These are phyloP conservation scores for Cyphellophora europaea DNA, from an alignment of 2,329 filamentous ascomycete genomes.

Conservation along the genomic window DNA sequence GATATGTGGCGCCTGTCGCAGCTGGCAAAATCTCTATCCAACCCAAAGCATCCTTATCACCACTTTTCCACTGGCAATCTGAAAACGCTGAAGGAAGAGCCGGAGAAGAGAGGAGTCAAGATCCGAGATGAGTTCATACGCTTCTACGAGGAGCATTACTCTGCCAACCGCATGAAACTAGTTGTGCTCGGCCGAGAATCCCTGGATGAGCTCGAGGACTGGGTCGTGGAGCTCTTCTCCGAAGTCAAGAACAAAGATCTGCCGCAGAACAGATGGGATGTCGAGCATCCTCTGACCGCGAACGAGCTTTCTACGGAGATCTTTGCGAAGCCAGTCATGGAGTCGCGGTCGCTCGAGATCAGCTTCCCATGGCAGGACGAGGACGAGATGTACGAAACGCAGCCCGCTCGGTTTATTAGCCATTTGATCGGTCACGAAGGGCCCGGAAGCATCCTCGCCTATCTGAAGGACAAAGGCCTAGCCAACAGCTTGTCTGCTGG, in stretches of 20 bases:
- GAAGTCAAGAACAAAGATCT: slow-evolving; percentile 74
- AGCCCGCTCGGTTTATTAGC: slow-evolving; percentile 76
- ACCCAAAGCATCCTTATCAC: slow-evolving; percentile 77
- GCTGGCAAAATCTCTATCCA: slow-evolving; percentile 79
- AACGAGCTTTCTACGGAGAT: slow-evolving; percentile 60
- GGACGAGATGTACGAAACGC: slow-evolving; percentile 66
- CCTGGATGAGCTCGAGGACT: slow-evolving; percentile 71
- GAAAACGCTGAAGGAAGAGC: slow-evolving; percentile 73
- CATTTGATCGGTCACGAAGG: slow-evolving; percentile 90
- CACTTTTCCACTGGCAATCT: slow-evolving; percentile 89
- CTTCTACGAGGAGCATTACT: slow-evolving; percentile 84
- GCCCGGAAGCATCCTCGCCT: slow-evolving; percentile 81
- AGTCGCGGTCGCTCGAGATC: slow-evolving; percentile 68
- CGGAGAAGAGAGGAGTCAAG: slow-evolving; percentile 69
- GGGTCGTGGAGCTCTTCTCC: slow-evolving; percentile 77
- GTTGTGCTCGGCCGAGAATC: slow-evolving; percentile 75
- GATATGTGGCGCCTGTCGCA: slow-evolving; percentile 83
- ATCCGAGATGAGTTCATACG: slow-evolving; percentile 86
- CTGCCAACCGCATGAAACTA: slow-evolving; percentile 87
- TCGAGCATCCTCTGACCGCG: slow-evolving; percentile 44
- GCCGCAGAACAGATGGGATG: slow-evolving; percentile 57
- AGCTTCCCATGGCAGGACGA: slow-evolving; percentile 82
- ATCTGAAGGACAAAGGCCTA: slow-evolving; percentile 85
- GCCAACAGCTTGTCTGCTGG: slow-evolving; percentile 75
- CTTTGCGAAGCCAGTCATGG: slow-evolving; percentile 88